Conservation (phyloP, 2,329 filamentous ascomycete genomes). For the Stemphylium vesicarium region DNA sequence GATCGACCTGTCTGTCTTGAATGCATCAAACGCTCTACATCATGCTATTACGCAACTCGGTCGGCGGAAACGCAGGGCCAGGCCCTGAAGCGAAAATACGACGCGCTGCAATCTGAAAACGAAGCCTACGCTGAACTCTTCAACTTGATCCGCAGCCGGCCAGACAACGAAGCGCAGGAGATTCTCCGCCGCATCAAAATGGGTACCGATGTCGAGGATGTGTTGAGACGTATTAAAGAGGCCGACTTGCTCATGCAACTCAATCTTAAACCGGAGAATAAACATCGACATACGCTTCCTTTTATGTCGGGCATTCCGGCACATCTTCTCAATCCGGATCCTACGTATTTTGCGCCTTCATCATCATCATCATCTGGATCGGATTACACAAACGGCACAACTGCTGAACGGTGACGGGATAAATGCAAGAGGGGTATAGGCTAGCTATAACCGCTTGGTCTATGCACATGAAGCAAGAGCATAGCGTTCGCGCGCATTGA, state of each 20-base stretch:
- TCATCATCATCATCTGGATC: neutral
- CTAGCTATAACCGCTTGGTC: no score
- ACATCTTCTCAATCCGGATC: neutral
- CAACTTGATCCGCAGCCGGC: constrained; percentile 12
- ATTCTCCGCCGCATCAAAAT: constrained; percentile 22
- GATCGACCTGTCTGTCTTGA: constrained; percentile 7
- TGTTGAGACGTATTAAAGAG: constrained; percentile 21
- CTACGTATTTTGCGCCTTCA: neutral
- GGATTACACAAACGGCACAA: neutral
- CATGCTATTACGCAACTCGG: constrained; percentile 9
- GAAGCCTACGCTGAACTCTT: constrained; percentile 21
- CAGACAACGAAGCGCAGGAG: constrained; percentile 17
- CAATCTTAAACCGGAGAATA: constrained; percentile 12
- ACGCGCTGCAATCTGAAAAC: constrained; percentile 14
- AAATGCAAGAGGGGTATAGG: no score
- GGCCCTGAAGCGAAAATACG: constrained; percentile 21
- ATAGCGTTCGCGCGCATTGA: no score
- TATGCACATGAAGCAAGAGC: no score
- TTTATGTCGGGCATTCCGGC: neutral
- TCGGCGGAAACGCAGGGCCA: constrained; percentile 13
- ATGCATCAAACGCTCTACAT: constrained; percentile 9
- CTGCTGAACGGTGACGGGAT: neutral
- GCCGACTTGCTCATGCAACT: constrained; percentile 23
- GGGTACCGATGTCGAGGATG: constrained; percentile 15
- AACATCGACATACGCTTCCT: neutral